phyloP scores from a whole-genome alignment of 2,329 filamentous ascomycete species.

The Cladophialophora carrionii region DNA sequence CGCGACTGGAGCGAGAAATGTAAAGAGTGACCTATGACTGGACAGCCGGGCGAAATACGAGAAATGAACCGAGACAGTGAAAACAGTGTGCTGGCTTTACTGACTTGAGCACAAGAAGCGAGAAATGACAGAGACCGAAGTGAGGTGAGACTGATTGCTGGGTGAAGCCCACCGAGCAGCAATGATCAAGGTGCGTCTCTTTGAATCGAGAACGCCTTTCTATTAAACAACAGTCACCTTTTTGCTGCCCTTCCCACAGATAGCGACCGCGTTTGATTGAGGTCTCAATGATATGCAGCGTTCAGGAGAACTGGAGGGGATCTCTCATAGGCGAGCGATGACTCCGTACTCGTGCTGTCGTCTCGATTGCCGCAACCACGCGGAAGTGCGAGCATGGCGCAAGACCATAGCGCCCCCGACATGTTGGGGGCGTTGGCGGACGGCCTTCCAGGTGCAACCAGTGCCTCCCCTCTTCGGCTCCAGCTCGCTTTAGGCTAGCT shows the following conservation, averaged over 20 bases:
- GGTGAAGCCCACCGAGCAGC: neutral
- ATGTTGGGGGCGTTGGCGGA: neutral
- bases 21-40: conserved; percentile 4
- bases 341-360: too few species aligned
- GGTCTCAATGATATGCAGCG: conserved; percentile 23
- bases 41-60: conserved; percentile 9
- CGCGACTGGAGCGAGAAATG: conserved; percentile 8
- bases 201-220: neutral
- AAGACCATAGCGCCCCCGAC: conserved; percentile 7
- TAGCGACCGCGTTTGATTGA: conserved; percentile 17
- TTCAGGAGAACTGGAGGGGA: conserved; percentile 22
- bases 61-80: conserved; percentile 5
- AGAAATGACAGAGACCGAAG: neutral
- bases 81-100: conserved; percentile 1
- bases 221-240: neutral
- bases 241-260: neutral
- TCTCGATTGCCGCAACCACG: conserved; percentile 13
- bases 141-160: neutral
- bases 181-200: neutral
- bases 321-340: conserved; percentile 1
- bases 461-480: neutral
- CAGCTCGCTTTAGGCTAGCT: conserved; percentile 1
- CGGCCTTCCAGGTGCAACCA: too few species aligned
- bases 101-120: neutral
- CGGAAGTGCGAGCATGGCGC: conserved; percentile 18